These are phyloP conservation scores for Tylopilus sp. DNA, from an alignment of 768 basidiomycete species.

Conservation along the genomic window DNA sequence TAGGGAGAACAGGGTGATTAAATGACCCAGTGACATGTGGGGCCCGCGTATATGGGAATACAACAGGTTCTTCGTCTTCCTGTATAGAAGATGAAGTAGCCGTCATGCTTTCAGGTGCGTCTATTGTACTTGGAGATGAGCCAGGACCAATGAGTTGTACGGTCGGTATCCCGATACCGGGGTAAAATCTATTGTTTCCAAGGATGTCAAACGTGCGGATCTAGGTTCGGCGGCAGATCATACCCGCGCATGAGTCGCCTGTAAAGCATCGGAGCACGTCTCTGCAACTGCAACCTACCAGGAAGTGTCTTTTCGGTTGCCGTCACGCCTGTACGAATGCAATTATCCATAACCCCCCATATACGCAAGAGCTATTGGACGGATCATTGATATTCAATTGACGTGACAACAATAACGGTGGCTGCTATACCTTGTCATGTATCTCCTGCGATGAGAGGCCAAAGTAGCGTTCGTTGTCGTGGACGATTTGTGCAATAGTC, in stretches of 20 bases:
- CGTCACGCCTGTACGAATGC: constrained; percentile 83
- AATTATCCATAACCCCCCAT: constrained; percentile 91
- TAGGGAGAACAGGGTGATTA: constrained; percentile 74
- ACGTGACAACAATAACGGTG: not conserved
- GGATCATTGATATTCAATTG: not conserved
- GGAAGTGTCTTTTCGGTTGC: constrained; percentile 77
- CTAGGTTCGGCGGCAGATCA: constrained; percentile 6
- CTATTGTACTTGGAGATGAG: constrained; percentile 21
- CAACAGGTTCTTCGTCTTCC: constrained; percentile 3
- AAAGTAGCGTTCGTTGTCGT: constrained; percentile 86
- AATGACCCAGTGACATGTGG: constrained; percentile 67
- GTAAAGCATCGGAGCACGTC: constrained; percentile 88
- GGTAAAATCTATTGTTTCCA: constrained; percentile 45
- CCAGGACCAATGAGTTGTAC: constrained; percentile 36
- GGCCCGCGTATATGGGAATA: constrained; percentile 7
- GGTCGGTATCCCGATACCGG: constrained; percentile 39
- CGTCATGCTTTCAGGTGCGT: constrained; percentile 19
- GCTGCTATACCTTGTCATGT: constrained; percentile 53
- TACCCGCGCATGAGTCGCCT: constrained; percentile 87
- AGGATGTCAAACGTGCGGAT: constrained; percentile 17
- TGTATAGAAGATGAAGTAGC: not conserved
- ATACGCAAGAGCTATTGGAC: constrained; percentile 58
- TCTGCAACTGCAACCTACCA: constrained; percentile 73
- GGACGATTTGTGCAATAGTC: constrained; percentile 91
- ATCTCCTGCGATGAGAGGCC: constrained; percentile 75